Evolutionary conservation across 106 monocot genomes (phyloP).

Genomic region (Cymbidium sinense): DNA sequence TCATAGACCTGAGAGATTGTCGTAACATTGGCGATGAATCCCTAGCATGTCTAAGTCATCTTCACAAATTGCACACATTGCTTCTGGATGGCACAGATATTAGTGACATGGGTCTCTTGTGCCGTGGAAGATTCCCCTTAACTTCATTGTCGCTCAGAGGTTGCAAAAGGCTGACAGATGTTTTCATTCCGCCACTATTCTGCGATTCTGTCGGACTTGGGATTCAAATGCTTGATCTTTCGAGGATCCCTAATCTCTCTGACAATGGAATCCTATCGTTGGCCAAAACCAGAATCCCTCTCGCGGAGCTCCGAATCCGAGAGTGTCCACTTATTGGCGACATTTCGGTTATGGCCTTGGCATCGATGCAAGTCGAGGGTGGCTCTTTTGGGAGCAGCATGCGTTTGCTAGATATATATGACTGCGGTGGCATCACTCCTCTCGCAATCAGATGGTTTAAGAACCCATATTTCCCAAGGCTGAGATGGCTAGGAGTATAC

Average conservation of each 20-base stretch:
- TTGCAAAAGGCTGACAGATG: constrained; percentile 72
- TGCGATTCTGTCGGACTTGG: constrained; percentile 23
- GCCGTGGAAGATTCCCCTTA: constrained; percentile 44
- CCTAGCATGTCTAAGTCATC: constrained; percentile 39
- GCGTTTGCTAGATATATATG: constrained; percentile 71
- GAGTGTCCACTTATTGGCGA: constrained; percentile 78
- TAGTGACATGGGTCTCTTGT: constrained; percentile 57
- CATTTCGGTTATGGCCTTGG: constrained; percentile 76
- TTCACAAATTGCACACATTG: constrained; percentile 60
- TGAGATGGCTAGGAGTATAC: constrained; percentile 88
- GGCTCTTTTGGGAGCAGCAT: constrained; percentile 67
- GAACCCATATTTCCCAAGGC: constrained; percentile 87
- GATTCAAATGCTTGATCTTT: constrained; percentile 74
- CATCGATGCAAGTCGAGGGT: constrained; percentile 80
- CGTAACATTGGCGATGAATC: constrained; percentile 64
- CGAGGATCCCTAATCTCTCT: constrained; percentile 54
- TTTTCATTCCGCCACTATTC: constrained; percentile 53
- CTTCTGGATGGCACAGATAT: constrained; percentile 67
- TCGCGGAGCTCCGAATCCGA: constrained; percentile 72
- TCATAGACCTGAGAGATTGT: constrained; percentile 82
- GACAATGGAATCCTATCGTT: constrained; percentile 65
- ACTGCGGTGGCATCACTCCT: constrained; percentile 73
- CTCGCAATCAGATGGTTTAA: constrained; percentile 88
- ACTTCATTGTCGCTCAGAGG: constrained; percentile 78
- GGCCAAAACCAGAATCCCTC: constrained; percentile 53